Evolutionary conservation across 2,329 filamentous ascomycete genomes (phyloP), one percentile per base, ranked within the genome.

Genomic region (Fusarium circinatum): DNA sequence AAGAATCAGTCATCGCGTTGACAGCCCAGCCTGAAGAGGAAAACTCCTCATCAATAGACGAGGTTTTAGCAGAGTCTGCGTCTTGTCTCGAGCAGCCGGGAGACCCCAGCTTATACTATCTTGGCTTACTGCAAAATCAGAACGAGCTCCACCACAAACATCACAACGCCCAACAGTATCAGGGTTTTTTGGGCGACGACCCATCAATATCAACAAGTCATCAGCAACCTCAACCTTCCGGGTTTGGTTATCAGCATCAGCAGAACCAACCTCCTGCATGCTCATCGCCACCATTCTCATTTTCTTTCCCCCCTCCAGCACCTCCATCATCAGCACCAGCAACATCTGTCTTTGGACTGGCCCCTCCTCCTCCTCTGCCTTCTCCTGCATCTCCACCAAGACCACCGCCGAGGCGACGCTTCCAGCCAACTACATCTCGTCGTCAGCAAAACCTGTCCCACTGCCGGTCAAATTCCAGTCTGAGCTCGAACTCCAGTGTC

Each of bases 381-480:
- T 41, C 63, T 64, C 34, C 63, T 69, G 42, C 64, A 69, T 62
- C 66, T 62, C 73, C 73, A 73, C 63, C 62, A 30, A 74, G 59
- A 44, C 71, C 71, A 77, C 65, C 68, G 48, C 74, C 64, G 38
- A 70, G 68, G 55, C 70, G 76, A 52, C 76, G 75, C 41, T 71
- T 68, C 65, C 76, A 78, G 57, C 76, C 76, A 78, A 78, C 75
- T 48, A 56, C 76, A 52, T 71, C 73, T 70, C 76, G 75, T 61
- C 75, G 73, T 64, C 76, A 74, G 67, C 70, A 63, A 56, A 70
- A 65, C 65, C 60, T 76, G 76, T 77, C 76, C 73, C 76, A 78
- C 73, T 67, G 73, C 65, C 76, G 76, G 62, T 72, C 76, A 68
- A 76, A 56, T 62, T 71, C 71, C 55, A 73, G 60, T 63, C 47